phyloP scores from a whole-genome alignment of 371 early-diverging fungal species.

The Mucor irregularis region DNA sequence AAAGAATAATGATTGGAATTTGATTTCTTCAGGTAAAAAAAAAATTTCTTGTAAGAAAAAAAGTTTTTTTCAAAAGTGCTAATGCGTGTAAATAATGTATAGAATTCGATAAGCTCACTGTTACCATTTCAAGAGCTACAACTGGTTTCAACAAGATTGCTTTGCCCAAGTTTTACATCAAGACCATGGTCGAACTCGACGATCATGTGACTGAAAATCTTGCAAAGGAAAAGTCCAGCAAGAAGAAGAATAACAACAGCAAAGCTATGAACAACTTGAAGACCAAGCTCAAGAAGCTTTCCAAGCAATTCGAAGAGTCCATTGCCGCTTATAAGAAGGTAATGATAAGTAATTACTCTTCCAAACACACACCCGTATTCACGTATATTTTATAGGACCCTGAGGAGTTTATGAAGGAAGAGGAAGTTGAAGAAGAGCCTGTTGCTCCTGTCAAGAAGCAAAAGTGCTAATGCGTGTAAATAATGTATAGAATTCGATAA shows the following conservation, averaged over 20 bases:
- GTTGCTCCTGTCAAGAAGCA: not conserved
- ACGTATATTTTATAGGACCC: constrained; percentile 40
- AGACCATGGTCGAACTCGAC: constrained; percentile 77
- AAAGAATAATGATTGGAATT: constrained; percentile 91
- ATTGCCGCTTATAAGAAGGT: constrained; percentile 75
- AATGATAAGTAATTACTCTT: too few species aligned
- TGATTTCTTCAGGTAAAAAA: constrained; percentile 72
- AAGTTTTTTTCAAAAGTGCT: not conserved
- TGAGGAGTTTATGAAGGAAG: constrained; percentile 56
- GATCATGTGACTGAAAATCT: constrained; percentile 61
- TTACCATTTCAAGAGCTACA: constrained; percentile 71
- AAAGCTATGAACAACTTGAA: constrained; percentile 90
- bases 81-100: not conserved
- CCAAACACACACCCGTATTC: too few species aligned
- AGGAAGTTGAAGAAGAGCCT: constrained; percentile 38
- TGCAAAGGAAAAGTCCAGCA: constrained; percentile 60
- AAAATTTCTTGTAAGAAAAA: not conserved
- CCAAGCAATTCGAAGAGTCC: constrained; percentile 72
- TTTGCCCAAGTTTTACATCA: constrained; percentile 79
- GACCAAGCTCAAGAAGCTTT: constrained; percentile 89
- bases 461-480: too few species aligned
- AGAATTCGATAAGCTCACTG: constrained; percentile 89
- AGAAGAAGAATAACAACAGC: constrained; percentile 78
- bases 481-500: constrained; percentile 88
- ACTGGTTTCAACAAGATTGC: constrained; percentile 65